Conservation (phyloP, 257 asterid genomes). For the Solanum lycopersicoides region DNA sequence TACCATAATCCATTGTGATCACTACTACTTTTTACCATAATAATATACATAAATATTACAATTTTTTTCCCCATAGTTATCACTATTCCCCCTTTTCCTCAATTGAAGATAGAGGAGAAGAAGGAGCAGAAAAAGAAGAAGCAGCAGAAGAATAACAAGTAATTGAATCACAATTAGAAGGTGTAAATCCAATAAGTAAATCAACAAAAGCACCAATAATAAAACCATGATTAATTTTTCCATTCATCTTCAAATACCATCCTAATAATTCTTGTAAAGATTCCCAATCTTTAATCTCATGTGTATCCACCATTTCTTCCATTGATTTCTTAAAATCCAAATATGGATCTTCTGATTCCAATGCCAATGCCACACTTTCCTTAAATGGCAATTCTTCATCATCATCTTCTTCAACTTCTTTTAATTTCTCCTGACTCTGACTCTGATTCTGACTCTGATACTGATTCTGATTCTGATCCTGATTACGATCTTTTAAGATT, state of each 20-base stretch:
- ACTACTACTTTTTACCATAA: background rate
- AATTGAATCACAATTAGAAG: background rate
- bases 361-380: conserved; percentile 15
- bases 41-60: background rate
- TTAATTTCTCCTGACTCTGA: background rate
- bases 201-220: conserved; percentile 24
- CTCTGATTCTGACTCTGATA: background rate
- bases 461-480: background rate
- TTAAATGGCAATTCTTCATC: background rate
- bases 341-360: conserved; percentile 23
- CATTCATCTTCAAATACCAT: conserved; percentile 27
- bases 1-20: background rate
- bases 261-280: conserved; percentile 16
- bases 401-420: background rate
- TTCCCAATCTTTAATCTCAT: conserved; percentile 20
- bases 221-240: conserved; percentile 10
- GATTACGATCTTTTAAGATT: background rate
- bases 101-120: conserved; percentile 3
- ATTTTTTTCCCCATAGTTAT: background rate
- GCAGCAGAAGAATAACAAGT: conserved; percentile 8
- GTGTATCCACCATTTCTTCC: conserved; percentile 24
- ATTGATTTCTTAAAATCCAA: conserved; percentile 28
- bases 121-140: conserved; percentile 7
- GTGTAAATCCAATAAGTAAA: conserved; percentile 3
- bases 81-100: background rate